Conservation (phyloP, 139 green algal genomes). For the Chlamydomonas sp. region DNA sequence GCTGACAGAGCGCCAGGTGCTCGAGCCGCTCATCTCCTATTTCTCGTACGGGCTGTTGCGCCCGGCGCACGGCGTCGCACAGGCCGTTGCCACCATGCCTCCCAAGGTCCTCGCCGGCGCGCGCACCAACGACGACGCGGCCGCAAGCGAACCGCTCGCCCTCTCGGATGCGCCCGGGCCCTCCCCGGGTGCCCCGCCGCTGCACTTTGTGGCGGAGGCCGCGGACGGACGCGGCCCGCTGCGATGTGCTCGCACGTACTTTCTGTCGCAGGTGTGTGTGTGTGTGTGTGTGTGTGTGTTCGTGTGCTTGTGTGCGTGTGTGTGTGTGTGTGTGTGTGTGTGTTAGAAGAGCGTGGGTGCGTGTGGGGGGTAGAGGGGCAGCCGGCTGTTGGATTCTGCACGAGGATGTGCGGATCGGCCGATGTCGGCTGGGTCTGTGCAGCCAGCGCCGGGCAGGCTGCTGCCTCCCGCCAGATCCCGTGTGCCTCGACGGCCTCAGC, state of each 20-base stretch:
- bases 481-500: too few relatives aligned
- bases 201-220: conserved; percentile 30
- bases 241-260: conserved; percentile 27
- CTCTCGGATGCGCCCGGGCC: background rate
- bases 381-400: too few relatives aligned
- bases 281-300: too few relatives aligned
- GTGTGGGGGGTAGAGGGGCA: too few relatives aligned
- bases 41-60: conserved; percentile 37
- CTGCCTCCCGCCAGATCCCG: too few relatives aligned
- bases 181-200: background rate
- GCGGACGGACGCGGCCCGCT: conserved; percentile 29
- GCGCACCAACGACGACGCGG: conserved; percentile 25
- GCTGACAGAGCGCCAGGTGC: conserved; percentile 21
- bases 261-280: conserved; percentile 25
- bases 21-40: conserved; percentile 30
- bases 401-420: too few relatives aligned
- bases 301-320: too few relatives aligned
- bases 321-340: too few relatives aligned
- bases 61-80: background rate
- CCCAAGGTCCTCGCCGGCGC: conserved; percentile 25
- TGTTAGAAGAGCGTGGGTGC: too few relatives aligned
- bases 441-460: too few relatives aligned
- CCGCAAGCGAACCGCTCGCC: background rate
- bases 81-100: conserved; percentile 29
- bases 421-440: too few relatives aligned